Percentiles rank a stretch among this genome's conserved stretches.
phyloP scores from a whole-genome alignment of 257 asterid genomes.

The Fraxinus pennsylvanica region DNA sequence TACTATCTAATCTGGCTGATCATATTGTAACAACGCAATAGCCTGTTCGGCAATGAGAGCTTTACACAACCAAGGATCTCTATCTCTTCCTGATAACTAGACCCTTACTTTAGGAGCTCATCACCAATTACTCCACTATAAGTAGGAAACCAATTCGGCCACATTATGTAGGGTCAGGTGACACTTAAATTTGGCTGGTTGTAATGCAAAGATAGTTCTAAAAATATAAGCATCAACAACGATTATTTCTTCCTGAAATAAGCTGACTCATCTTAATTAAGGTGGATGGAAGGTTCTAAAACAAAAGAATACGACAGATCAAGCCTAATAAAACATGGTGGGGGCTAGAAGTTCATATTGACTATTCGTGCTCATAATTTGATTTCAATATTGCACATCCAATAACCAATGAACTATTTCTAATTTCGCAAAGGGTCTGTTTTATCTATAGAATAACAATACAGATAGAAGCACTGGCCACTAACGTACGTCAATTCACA shows the following conservation, averaged over 20 bases:
- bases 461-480: not conserved
- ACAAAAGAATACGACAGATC: not conserved
- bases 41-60: not conserved
- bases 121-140: not conserved
- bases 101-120: slow-evolving; percentile 3
- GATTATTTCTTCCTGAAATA: not conserved
- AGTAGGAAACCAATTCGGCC: slow-evolving; percentile 8
- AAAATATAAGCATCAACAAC: not conserved
- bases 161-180: slow-evolving; percentile 8
- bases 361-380: slow-evolving; percentile 1
- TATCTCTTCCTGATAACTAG: not conserved
- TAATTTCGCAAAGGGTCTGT: not conserved
- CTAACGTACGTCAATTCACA: slow-evolving; percentile 14
- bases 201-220: not conserved
- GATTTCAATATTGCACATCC: not conserved
- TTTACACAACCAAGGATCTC: not conserved
- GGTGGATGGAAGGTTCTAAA: slow-evolving; percentile 7
- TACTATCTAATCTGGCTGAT: slow-evolving; percentile 15
- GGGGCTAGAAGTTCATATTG: slow-evolving; percentile 7
- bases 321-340: slow-evolving; percentile 8
- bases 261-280: slow-evolving; percentile 4
- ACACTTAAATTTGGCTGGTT: slow-evolving; percentile 3
- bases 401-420: not conserved
- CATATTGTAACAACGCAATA: slow-evolving; percentile 5
- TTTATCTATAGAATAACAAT: not conserved